phyloP scores from a whole-genome alignment of 2,329 filamentous ascomycete genomes.

The Beauveria asiatica region DNA sequence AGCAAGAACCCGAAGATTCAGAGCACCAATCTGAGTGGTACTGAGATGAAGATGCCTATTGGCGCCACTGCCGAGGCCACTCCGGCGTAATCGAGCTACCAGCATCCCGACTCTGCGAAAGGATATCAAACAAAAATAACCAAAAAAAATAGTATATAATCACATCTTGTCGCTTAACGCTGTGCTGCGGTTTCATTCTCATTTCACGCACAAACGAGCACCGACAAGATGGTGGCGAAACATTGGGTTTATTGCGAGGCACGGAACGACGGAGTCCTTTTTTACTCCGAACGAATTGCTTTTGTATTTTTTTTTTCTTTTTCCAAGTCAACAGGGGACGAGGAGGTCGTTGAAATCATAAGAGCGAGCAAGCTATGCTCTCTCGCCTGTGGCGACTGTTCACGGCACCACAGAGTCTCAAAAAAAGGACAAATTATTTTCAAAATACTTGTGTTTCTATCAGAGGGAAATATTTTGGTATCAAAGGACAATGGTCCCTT shows the following conservation, averaged over 20 bases:
- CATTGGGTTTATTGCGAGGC: not conserved
- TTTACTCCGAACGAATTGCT: not conserved
- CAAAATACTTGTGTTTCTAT: constrained; percentile 5
- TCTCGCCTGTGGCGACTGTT: not conserved
- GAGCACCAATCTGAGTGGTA: constrained; percentile 69
- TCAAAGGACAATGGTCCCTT: not conserved
- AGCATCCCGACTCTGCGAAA: not conserved
- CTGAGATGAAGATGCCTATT: constrained; percentile 40
- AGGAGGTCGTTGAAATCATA: not conserved
- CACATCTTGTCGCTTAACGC: not conserved
- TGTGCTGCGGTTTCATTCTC: not conserved
- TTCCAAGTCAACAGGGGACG: not conserved
- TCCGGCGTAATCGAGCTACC: constrained; percentile 11
- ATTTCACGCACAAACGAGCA: not conserved
- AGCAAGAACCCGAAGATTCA: constrained; percentile 55
- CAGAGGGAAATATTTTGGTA: not conserved
- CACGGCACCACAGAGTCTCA: not conserved
- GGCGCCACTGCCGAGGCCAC: constrained; percentile 37
- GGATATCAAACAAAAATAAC: constrained; percentile 1
- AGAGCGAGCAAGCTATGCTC: not conserved
- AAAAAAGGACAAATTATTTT: not conserved
- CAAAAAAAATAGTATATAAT: not conserved
- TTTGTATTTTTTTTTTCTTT: not conserved
- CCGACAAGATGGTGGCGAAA: not conserved
- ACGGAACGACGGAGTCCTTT: not conserved